Conservation (phyloP, 345 rosid genomes). For the Citrus maxima region DNA sequence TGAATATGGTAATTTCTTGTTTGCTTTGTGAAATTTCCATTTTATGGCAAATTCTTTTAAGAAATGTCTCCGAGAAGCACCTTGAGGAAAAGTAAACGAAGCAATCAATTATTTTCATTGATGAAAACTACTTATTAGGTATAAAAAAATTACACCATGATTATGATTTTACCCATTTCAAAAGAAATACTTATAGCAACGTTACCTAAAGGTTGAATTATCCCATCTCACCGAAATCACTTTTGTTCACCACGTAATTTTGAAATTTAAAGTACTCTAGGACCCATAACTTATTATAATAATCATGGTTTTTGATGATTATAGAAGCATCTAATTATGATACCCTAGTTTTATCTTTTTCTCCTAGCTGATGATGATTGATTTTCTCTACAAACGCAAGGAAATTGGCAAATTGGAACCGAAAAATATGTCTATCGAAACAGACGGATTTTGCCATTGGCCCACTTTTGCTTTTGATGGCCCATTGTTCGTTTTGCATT, state of each 20-base stretch:
- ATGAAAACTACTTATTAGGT: neutral
- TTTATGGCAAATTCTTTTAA: neutral
- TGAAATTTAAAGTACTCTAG: constrained; percentile 9
- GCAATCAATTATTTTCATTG: neutral
- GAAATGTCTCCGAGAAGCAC: neutral
- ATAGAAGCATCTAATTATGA: constrained; percentile 16
- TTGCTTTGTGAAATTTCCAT: neutral
- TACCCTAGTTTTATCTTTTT: neutral
- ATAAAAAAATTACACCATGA: neutral
- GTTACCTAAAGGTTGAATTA: neutral
- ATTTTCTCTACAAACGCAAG: no score
- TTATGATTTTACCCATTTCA: neutral
- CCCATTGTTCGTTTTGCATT: no score
- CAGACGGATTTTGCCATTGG: no score
- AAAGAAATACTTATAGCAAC: neutral
- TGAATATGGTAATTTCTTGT: neutral
- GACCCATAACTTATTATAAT: neutral
- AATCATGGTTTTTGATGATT: constrained; percentile 22
- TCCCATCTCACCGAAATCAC: neutral
- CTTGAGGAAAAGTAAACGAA: neutral
- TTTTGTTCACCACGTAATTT: neutral
- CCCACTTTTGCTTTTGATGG: no score
- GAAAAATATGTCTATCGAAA: no score
- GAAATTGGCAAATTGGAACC: no score
- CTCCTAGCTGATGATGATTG: constrained; percentile 7